Evolutionary conservation across 345 rosid species (phyloP).

Genomic region (Eucalyptus grandis): DNA sequence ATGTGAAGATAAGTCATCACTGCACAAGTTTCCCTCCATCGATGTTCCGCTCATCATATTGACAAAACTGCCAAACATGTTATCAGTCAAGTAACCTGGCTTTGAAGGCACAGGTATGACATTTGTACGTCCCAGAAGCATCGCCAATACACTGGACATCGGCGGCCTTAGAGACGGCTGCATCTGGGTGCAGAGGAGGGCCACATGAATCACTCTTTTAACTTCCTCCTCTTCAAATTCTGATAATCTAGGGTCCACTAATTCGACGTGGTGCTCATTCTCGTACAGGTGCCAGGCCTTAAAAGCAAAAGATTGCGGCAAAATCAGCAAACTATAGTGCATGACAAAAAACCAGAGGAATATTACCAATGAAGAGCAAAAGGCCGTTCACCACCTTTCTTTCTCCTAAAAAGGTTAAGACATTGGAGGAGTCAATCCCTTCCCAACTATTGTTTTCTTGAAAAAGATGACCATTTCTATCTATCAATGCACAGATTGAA

Average conservation of each 20-base stretch:
- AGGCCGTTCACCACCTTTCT: too few relatives aligned
- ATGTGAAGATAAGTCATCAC: neutral
- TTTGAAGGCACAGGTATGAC: conserved; percentile 10
- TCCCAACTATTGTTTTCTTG: too few relatives aligned
- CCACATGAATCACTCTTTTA: conserved; percentile 33
- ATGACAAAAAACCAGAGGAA: neutral
- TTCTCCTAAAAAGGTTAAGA: too few relatives aligned
- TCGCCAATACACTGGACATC: conserved; percentile 53
- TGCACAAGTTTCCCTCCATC: neutral
- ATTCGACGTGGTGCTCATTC: conserved; percentile 15
- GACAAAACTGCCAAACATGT: neutral
- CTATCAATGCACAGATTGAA: too few relatives aligned
- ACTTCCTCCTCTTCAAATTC: conserved; percentile 29
- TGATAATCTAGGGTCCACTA: conserved; percentile 22
- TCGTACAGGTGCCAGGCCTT: conserved; percentile 59
- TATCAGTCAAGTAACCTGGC: conserved; percentile 36
- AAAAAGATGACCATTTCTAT: too few relatives aligned
- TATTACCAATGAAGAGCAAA: neutral
- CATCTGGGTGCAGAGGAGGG: conserved; percentile 56
- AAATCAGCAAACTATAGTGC: neutral
- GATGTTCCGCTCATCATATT: neutral
- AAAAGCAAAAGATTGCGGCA: neutral
- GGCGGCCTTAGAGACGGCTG: conserved; percentile 40
- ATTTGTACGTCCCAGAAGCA: conserved; percentile 59
- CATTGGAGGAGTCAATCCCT: too few relatives aligned